Conservation (phyloP, 768 basidiomycete genomes). For the Flagelloscypha sp. region DNA sequence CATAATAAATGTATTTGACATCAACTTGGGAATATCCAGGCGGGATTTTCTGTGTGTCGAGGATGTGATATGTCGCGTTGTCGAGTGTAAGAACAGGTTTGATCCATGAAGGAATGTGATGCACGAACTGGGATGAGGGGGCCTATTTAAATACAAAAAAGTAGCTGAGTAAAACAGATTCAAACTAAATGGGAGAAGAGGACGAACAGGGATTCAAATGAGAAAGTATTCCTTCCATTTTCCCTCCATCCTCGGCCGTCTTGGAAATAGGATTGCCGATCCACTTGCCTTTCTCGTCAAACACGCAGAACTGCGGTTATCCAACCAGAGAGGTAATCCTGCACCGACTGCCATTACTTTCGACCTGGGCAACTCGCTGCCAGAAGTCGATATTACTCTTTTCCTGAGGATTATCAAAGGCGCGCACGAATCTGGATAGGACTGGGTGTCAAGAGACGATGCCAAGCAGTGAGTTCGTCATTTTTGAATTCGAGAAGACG, state of each 20-base stretch:
- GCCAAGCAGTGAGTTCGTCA: conserved; percentile 12
- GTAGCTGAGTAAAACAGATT: conserved; percentile 1
- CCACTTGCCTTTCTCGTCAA: conserved; percentile 10
- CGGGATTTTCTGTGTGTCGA: conserved; percentile 16
- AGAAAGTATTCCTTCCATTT: neutral
- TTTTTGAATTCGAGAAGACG: conserved; percentile 14
- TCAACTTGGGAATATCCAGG: conserved; percentile 20
- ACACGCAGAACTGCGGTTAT: conserved; percentile 12
- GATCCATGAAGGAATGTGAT: conserved; percentile 2
- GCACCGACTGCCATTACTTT: conserved; percentile 1
- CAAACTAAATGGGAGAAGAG: conserved; percentile 4
- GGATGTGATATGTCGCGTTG: conserved; percentile 1
- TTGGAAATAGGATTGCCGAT: conserved; percentile 8
- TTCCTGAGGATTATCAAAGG: conserved; percentile 2
- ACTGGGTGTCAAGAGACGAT: conserved; percentile 13
- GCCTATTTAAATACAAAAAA: neutral
- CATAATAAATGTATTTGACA: conserved; percentile 21
- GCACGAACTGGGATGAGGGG: conserved; percentile 1
- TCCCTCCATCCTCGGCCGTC: no score
- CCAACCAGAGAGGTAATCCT: conserved; percentile 10
- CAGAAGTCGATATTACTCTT: conserved; percentile 3
- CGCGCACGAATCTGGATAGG: conserved; percentile 4
- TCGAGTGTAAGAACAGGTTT: neutral
- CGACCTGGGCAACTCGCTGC: neutral
- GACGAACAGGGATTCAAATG: neutral